Percentiles rank a stretch among this genome's conserved stretches.
Evolutionary conservation across 768 basidiomycete genomes (phyloP).

Genomic region (Phanerochaete carnosa): DNA sequence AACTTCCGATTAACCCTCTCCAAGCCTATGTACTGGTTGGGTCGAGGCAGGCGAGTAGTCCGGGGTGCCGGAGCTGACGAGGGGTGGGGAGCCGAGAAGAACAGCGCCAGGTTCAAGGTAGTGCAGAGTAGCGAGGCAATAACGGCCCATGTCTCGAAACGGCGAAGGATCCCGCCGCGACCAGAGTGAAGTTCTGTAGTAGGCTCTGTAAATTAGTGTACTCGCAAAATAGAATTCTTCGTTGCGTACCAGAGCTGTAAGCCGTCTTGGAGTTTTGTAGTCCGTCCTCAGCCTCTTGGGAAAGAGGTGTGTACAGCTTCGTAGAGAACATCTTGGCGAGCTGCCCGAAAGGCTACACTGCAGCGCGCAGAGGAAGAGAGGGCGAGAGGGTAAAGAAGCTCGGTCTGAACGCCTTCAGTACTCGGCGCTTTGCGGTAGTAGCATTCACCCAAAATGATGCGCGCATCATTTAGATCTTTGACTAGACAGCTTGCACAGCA

Average conservation of each 20-base stretch:
- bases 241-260: not conserved
- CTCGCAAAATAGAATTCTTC: not conserved
- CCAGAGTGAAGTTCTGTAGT: too few species aligned
- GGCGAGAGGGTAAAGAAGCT: too few species aligned
- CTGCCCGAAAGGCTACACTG: not conserved
- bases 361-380: too few species aligned
- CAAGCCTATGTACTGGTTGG: constrained; percentile 1
- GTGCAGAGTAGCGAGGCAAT: not conserved
- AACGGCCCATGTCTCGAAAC: not conserved
- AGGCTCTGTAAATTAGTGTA: too few species aligned
- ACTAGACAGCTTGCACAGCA: too few species aligned
- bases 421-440: too few species aligned
- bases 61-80: not conserved
- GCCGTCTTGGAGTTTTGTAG: not conserved
- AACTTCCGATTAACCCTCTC: not conserved
- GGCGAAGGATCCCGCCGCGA: not conserved
- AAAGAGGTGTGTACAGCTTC: not conserved
- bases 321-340: not conserved
- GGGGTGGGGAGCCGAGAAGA: not conserved
- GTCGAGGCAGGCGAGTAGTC: not conserved
- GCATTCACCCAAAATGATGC: too few species aligned
- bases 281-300: not conserved
- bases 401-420: too few species aligned
- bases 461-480: too few species aligned
- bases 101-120: not conserved